Base-by-base conservation (phyloP, 2,329 filamentous ascomycete species). In the Cercospora sesami region DNA sequence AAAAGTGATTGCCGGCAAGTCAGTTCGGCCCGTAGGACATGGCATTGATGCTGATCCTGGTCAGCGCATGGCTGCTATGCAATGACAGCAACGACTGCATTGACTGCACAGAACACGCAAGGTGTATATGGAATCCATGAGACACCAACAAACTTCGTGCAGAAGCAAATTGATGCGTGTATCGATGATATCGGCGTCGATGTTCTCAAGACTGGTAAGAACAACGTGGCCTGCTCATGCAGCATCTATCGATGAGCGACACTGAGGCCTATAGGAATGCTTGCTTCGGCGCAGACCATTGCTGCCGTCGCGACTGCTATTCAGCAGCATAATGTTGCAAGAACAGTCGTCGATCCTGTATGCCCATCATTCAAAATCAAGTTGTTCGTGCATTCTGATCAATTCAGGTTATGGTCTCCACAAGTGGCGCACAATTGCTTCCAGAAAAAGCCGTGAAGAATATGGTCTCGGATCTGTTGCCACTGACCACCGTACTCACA, bases 71-170 rank as follows among this genome's bases (percentile, higher is more conserved):
- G 91, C 68, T 95, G 92, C 81, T 98, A 98, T 84, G 93, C 93
- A 68, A 96, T 97, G 89, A 97, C 94, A 61, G 93, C 94, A 23
- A 97, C 94, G 9, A 96, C 94, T 14, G 94, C 94, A 21, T 83
- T 99, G 76, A 99, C 95, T n/a, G 94, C 93, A 16, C 95, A 98
- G 78, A 97, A 98, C 80, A 99, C 95, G 0, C 85, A 87, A 63
- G 93, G 93, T 4, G 93, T 98, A 14, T 84, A 88, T 69, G 92
- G 86, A 71, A 92, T 98, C 62, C 92, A 97, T 76, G 82, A 90
- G 65, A 87, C 91, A 7, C 94, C 94, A 0, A 83, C 91, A 0
- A 84, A 85, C 4, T 97, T 98, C 79, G 88, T 97, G 26, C 84
- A 84, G 72, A 91, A 92, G 82, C 92, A 96, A 80, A 93, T 98